Percentiles rank a stretch among this genome's conserved stretches.
Evolutionary conservation across 163 green algal genomes (phyloP).

Genomic region (Smithsoniella earleae): DNA sequence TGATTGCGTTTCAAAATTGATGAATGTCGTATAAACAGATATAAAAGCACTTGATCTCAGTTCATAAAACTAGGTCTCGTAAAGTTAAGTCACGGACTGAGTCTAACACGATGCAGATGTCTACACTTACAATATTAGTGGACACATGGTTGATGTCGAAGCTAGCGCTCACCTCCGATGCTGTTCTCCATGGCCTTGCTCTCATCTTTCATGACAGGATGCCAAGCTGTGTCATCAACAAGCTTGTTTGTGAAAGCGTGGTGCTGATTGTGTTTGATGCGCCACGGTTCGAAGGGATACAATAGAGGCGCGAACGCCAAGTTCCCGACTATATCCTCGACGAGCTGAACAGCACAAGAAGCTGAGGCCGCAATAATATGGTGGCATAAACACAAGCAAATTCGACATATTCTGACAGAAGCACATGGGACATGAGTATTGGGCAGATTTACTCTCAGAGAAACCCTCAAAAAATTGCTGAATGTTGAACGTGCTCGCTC

Average conservation of each 20-base stretch:
- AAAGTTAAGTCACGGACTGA: neutral
- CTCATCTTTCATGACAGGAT: constrained; percentile 60
- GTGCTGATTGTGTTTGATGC: constrained; percentile 98
- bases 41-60: neutral
- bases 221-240: constrained; percentile 86
- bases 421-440: no score
- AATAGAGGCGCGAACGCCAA: constrained; percentile 85
- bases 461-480: neutral
- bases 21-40: neutral
- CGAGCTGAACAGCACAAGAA: constrained; percentile 35
- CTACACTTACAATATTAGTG: no score
- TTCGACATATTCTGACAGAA: no score
- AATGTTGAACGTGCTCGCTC: no score
- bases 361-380: no score
- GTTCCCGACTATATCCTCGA: constrained; percentile 94
- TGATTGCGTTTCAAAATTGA: neutral
- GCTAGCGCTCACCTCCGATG: constrained; percentile 30
- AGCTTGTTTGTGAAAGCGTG: constrained; percentile 98
- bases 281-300: constrained; percentile 95
- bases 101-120: no score
- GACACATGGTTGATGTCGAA: constrained; percentile 15
- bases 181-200: constrained; percentile 40
- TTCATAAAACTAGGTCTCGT: neutral
- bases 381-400: no score
- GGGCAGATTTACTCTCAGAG: neutral